Percentiles rank a stretch among this genome's conserved stretches.
phyloP scores from a whole-genome alignment of 1,139 yeast genomes.

The Sugiyamaella sp. region DNA sequence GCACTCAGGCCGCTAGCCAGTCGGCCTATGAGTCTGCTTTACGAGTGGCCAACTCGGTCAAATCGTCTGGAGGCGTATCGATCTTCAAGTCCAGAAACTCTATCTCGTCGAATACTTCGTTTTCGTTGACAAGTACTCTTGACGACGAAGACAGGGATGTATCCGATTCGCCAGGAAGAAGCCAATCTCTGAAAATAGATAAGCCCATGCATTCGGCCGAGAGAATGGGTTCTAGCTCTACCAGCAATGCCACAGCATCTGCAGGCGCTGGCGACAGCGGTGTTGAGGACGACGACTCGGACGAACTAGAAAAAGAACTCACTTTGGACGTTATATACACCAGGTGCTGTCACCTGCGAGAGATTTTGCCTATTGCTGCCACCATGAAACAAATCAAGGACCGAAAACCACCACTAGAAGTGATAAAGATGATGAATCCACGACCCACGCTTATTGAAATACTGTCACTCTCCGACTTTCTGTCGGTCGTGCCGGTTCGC shows the following conservation, averaged over 20 bases:
- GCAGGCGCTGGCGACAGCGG: slow-evolving; percentile 28
- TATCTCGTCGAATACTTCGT: slow-evolving; percentile 10
- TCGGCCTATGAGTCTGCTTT: slow-evolving; percentile 42
- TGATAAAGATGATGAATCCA: slow-evolving; percentile 80
- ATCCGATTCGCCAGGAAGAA: not conserved
- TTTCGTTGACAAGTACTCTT: slow-evolving; percentile 9
- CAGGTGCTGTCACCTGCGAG: slow-evolving; percentile 89
- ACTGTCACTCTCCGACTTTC: slow-evolving; percentile 83
- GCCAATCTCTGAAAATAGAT: slow-evolving; percentile 27
- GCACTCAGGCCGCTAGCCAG: slow-evolving; percentile 35
- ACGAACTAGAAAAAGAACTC: slow-evolving; percentile 29
- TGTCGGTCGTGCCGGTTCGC: slow-evolving; percentile 79
- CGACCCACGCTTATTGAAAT: slow-evolving; percentile 89
- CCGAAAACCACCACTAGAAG: slow-evolving; percentile 73
- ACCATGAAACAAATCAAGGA: slow-evolving; percentile 81
- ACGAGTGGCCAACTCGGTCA: slow-evolving; percentile 38
- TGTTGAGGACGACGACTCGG: slow-evolving; percentile 19
- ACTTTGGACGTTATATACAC: slow-evolving; percentile 57
- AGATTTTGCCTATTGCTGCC: slow-evolving; percentile 90
- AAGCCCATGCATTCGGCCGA: slow-evolving; percentile 34
- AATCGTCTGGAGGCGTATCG: slow-evolving; percentile 20
- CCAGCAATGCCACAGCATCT: slow-evolving; percentile 31
- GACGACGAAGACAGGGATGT: slow-evolving; percentile 35
- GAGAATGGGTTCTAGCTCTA: slow-evolving; percentile 25
- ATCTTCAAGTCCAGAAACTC: slow-evolving; percentile 15